Evolutionary conservation across 2,329 filamentous ascomycete species (phyloP), one percentile per base, ranked within the genome.

Genomic region (Trichoderma afroharzianum): DNA sequence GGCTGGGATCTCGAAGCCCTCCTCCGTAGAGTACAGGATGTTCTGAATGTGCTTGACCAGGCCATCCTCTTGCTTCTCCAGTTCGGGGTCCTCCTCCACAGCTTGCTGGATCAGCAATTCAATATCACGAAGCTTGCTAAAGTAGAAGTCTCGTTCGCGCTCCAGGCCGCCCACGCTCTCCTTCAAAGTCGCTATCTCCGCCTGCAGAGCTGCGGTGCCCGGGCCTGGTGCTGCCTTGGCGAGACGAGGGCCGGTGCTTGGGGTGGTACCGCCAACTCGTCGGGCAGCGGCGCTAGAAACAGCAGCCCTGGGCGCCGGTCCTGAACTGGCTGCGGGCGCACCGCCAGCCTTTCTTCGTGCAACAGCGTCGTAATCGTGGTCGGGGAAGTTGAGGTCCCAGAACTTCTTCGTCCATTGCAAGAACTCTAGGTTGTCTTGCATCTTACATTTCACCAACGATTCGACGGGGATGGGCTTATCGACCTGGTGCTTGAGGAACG

Each of bases 381-480:
- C 96, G 8, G 96, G 96, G 83, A 93, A 99, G 87, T 98, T 94
- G 81, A 98, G 93, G 79, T 99, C 96, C 96, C 96, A 99, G 86
- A 94, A 98, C 77, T 88, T 88, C 88, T 99, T 99, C 72, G 91
- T 91, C 92, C 94, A 99, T 85, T 99, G 96, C 73, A 99, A 87
- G 82, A 99, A 99, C 81, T 98, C 96, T 77, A 99, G 92, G 85
- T 99, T 99, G 83, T 99, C 96, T 88, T 99, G 96, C 95, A 99
- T 99, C 87, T 97, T 98, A 88, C 96, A 99, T 83, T 98, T 99
- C 78, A 96, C 90, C 72, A 99, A 90, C 72, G 88, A 86, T 82
- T 97, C 90, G 80, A 98, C 94, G 72, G 94, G 94, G 77, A 99
- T 91, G 32, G 92, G 92, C 81, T 94, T 94, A 78, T 98, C 95